Percentiles rank a stretch among this genome's conserved stretches.
These are phyloP conservation scores for Anacardium occidentale DNA, from an alignment of 345 rosid genomes.

Conservation along the genomic window DNA sequence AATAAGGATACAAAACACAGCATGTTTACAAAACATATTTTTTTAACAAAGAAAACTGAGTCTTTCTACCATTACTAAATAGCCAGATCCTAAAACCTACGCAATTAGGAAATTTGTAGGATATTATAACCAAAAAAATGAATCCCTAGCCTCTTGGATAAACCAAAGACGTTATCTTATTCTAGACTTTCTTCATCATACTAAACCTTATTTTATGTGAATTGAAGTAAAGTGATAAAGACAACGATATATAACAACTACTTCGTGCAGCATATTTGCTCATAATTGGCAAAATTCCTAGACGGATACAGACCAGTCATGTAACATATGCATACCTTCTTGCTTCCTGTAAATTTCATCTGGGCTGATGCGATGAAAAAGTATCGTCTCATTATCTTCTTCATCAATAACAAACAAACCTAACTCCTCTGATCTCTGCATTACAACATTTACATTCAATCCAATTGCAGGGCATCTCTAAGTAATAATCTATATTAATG, in stretches of 20 bases:
- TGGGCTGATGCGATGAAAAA: constrained; percentile 72
- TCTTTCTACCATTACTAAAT: too few species aligned
- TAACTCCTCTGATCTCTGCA: constrained; percentile 75
- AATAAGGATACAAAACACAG: constrained; percentile 5
- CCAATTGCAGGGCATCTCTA: constrained; percentile 23
- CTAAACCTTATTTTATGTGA: neutral
- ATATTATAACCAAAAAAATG: neutral
- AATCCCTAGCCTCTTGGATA: neutral
- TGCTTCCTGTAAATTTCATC: constrained; percentile 83
- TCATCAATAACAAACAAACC: constrained; percentile 81
- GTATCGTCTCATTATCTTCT: constrained; percentile 78
- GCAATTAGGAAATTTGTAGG: too few species aligned
- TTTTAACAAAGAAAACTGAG: too few species aligned
- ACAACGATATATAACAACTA: constrained; percentile 2
- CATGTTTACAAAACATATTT: neutral
- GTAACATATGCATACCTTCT: constrained; percentile 60
- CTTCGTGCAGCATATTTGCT: neutral
- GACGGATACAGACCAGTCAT: neutral
- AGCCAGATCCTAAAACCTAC: too few species aligned
- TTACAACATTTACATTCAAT: constrained; percentile 24
- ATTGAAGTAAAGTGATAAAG: constrained; percentile 11
- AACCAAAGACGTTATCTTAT: neutral
- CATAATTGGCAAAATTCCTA: neutral
- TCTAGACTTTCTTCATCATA: neutral
- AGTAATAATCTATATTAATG: neutral